phyloP scores from a whole-genome alignment of 345 rosid genomes.

The Sapria himalayana region DNA sequence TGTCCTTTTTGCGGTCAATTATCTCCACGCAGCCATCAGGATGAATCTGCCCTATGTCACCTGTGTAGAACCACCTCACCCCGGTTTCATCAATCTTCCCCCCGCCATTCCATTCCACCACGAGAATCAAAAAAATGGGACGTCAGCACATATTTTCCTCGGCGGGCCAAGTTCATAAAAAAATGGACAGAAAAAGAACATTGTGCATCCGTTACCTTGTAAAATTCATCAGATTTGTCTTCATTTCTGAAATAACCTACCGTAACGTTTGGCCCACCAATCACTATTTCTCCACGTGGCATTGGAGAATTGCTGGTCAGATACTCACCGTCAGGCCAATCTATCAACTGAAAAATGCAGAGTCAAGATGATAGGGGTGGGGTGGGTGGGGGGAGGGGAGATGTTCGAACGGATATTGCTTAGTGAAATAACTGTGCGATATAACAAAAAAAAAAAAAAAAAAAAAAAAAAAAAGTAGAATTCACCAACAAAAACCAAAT shows the following conservation, averaged over 20 bases:
- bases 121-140: slow-evolving; percentile 1
- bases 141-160: background rate
- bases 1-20: slow-evolving; percentile 87
- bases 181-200: background rate
- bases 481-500: no score
- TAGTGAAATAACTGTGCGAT: no score
- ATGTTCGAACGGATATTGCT: no score
- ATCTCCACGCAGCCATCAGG: slow-evolving; percentile 96
- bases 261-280: slow-evolving; percentile 87
- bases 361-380: no score
- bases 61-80: slow-evolving; percentile 96
- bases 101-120: no score
- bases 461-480: no score
- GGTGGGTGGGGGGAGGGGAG: no score
- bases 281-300: slow-evolving; percentile 94
- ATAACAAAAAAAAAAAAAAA: no score
- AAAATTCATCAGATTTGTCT: slow-evolving; percentile 67
- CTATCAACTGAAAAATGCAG: slow-evolving; percentile 44
- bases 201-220: slow-evolving; percentile 36
- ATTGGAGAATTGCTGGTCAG: slow-evolving; percentile 46
- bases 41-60: slow-evolving; percentile 83
- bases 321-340: slow-evolving; percentile 97
- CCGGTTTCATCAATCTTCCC: slow-evolving; percentile 79
- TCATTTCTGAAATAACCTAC: slow-evolving; percentile 84
- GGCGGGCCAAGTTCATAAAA: background rate